These are phyloP conservation scores for barley (Hordeum vulgare) DNA, from an alignment of 176 grass and related monocot species.

Conservation along the genomic window MorexV3_pseudomolecules_assembly NC_058523.1:241703767-241704266, in stretches of 20 bases:
- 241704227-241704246: slow-evolving; percentile 99
- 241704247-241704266: slow-evolving; percentile 94
- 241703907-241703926: not conserved
- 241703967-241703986: slow-evolving; percentile 96
- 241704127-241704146: not conserved
- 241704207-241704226: slow-evolving; percentile 75
- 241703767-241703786: slow-evolving; percentile 99
- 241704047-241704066: slow-evolving; percentile 74
- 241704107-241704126: slow-evolving; percentile 2
- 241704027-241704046: slow-evolving; percentile 52
- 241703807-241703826: slow-evolving; percentile 98
- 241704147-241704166: not conserved
- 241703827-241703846: slow-evolving; percentile 45
- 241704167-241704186: not conserved
- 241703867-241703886: slow-evolving; percentile 12
- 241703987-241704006: slow-evolving; percentile 99
- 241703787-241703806: slow-evolving; percentile 99
- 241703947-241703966: slow-evolving; percentile 67
- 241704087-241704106: slow-evolving; percentile 51
- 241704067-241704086: slow-evolving; percentile 57
- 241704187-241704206: slow-evolving; percentile 64
- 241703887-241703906: slow-evolving; percentile 2
- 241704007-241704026: slow-evolving; percentile 67
- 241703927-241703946: slow-evolving; percentile 15
- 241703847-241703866: slow-evolving; percentile 17